These are phyloP conservation scores for Phytopythium litorale DNA, from an alignment of 352 stramenopile species.

Conservation along the genomic window DNA sequence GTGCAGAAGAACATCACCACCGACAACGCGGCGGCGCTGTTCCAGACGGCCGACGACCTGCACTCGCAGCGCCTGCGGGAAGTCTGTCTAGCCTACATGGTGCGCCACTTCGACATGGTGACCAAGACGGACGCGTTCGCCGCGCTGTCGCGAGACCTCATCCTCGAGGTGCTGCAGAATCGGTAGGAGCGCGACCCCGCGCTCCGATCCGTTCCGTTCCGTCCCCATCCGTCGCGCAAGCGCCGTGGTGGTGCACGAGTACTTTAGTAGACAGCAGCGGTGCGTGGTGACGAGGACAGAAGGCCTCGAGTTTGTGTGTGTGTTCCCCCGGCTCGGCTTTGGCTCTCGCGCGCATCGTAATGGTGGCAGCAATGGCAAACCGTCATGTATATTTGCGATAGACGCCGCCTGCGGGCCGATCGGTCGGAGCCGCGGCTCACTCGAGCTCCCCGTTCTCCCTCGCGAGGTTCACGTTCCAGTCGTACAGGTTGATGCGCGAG, in stretches of 20 bases:
- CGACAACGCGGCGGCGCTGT: conserved; percentile 82
- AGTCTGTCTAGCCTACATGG: conserved; percentile 88
- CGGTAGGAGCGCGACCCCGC: conserved; percentile 33
- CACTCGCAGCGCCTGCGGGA: conserved; percentile 80
- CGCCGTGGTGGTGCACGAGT: background rate
- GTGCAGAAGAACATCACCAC: conserved; percentile 88
- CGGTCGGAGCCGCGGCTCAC: background rate
- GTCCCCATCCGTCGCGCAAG: background rate
- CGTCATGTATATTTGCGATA: background rate
- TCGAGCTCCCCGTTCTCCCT: conserved; percentile 18
- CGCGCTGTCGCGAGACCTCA: conserved; percentile 80
- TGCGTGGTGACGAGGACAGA: background rate
- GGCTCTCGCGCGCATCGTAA: background rate
- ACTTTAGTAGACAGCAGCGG: conserved; percentile 6
- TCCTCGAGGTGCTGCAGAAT: conserved; percentile 87
- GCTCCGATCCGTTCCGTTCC: conserved; percentile 5
- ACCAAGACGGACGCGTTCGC: conserved; percentile 90
- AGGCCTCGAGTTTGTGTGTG: background rate
- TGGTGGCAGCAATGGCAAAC: background rate
- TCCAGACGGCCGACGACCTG: conserved; percentile 85
- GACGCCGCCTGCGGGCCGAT: background rate
- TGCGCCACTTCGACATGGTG: conserved; percentile 89
- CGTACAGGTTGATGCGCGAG: conserved; percentile 69
- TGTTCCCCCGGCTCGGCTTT: background rate
- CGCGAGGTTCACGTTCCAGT: conserved; percentile 77